Evolutionary conservation across 2,329 filamentous ascomycete genomes (phyloP).

Genomic region (Nothopassalora personata): DNA sequence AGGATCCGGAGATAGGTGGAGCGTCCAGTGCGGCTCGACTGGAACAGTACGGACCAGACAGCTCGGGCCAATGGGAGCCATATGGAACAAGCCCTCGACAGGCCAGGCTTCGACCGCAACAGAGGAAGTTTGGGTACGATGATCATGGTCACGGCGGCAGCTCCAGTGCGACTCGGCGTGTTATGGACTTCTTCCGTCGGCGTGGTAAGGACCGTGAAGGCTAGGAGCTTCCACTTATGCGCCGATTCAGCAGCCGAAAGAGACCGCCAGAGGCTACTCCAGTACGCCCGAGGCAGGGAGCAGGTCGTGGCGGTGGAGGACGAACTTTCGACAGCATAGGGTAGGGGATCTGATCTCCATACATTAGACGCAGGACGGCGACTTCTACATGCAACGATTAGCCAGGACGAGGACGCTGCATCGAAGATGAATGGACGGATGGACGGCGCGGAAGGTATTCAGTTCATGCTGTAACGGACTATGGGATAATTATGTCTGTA

Average conservation of each 20-base stretch:
- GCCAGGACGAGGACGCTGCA: neutral
- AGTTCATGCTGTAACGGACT: neutral
- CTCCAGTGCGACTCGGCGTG: conserved; percentile 78
- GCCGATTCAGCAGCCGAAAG: conserved; percentile 13
- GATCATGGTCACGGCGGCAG: conserved; percentile 75
- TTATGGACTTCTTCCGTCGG: conserved; percentile 97
- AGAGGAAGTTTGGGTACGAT: conserved; percentile 84
- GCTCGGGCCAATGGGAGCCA: conserved; percentile 17
- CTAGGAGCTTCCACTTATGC: conserved; percentile 16
- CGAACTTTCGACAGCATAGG: neutral
- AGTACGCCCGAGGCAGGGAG: neutral
- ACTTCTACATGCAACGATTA: neutral
- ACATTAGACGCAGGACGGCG: conserved; percentile 2
- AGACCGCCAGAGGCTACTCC: neutral
- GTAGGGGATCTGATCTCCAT: neutral
- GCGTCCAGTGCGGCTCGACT: conserved; percentile 10
- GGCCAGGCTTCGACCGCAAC: conserved; percentile 61
- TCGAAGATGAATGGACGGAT: neutral
- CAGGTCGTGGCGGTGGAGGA: neutral
- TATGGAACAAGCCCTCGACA: conserved; percentile 38
- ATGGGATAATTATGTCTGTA: conserved; percentile 5
- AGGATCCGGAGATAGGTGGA: conserved; percentile 15
- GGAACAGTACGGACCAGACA: conserved; percentile 32
- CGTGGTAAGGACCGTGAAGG: conserved; percentile 58
- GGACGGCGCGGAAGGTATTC: neutral